These are phyloP conservation scores for Phytophthora megakarya DNA, from an alignment of 352 stramenopile genomes.

Conservation along the genomic window DNA sequence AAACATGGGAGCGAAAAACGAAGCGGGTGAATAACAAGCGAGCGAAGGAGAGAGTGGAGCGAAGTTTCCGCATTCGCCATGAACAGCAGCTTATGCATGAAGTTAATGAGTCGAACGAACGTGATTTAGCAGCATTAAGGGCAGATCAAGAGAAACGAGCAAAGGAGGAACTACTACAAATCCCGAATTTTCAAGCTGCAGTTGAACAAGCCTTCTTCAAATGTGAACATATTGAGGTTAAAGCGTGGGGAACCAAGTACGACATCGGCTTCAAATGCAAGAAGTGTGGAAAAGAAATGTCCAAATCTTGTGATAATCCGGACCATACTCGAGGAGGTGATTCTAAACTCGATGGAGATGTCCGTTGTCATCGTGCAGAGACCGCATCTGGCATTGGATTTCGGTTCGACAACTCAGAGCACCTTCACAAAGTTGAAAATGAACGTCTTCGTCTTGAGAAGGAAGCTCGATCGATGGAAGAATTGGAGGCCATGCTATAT, in stretches of 20 bases:
- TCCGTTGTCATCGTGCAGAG: constrained; percentile 55
- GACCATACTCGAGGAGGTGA: constrained; percentile 55
- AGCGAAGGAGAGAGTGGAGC: constrained; percentile 48
- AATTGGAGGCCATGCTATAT: constrained; percentile 60
- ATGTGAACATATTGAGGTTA: constrained; percentile 63
- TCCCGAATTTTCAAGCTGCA: constrained; percentile 60
- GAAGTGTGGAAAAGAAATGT: constrained; percentile 72
- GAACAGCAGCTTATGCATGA: constrained; percentile 51
- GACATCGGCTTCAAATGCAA: constrained; percentile 62
- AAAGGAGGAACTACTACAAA: constrained; percentile 52
- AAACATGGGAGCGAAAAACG: constrained; percentile 76
- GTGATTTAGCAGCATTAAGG: constrained; percentile 39
- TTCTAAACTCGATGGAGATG: constrained; percentile 51
- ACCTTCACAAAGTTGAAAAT: constrained; percentile 57
- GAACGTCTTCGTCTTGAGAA: constrained; percentile 77
- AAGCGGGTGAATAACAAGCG: constrained; percentile 52
- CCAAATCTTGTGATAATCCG: constrained; percentile 56
- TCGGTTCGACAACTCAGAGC: constrained; percentile 37
- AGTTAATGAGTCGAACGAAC: constrained; percentile 41
- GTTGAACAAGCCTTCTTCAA: constrained; percentile 46
- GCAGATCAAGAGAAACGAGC: constrained; percentile 29
- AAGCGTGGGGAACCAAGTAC: constrained; percentile 75
- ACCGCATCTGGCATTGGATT: constrained; percentile 44
- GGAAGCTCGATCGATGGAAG: constrained; percentile 57
- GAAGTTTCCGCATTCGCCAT: constrained; percentile 55